Percentiles rank a stretch among this genome's conserved stretches.
Evolutionary conservation across 1,139 yeast species (phyloP).

Genomic region (Nakaseomyces kungkrabaensis): DNA sequence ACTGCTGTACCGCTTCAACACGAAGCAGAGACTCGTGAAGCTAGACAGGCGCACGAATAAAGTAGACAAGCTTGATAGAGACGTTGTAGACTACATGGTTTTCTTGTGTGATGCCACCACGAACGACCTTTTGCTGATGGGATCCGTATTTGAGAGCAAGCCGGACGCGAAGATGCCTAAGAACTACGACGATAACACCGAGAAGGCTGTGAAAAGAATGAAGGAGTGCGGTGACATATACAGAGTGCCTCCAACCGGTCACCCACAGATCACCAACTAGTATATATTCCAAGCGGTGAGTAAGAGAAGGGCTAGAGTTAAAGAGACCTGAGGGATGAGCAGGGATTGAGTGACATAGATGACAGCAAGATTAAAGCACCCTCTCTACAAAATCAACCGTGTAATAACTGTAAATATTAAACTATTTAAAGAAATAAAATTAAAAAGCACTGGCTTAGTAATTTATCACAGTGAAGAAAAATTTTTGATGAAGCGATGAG

Average conservation of each 20-base stretch:
- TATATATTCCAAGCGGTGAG: neutral
- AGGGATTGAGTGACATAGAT: too few relatives aligned
- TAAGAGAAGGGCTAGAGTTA: neutral
- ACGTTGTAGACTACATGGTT: slow-evolving; percentile 64
- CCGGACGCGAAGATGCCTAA: slow-evolving; percentile 34
- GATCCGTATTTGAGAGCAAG: slow-evolving; percentile 65
- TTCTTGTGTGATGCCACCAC: slow-evolving; percentile 67
- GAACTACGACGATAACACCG: slow-evolving; percentile 27
- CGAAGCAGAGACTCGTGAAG: slow-evolving; percentile 57
- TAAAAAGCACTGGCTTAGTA: neutral
- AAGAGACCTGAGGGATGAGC: too few relatives aligned
- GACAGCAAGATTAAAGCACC: too few relatives aligned
- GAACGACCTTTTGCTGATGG: slow-evolving; percentile 58
- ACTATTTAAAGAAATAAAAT: too few relatives aligned
- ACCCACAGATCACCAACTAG: slow-evolving; percentile 1
- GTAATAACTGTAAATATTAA: too few relatives aligned
- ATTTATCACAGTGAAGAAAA: neutral
- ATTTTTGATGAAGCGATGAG: neutral
- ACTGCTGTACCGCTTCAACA: slow-evolving; percentile 64
- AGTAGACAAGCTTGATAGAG: slow-evolving; percentile 41
- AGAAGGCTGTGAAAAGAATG: slow-evolving; percentile 37
- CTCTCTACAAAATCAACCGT: too few relatives aligned
- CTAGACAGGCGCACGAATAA: slow-evolving; percentile 39
- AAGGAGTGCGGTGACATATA: slow-evolving; percentile 43
- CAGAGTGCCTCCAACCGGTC: slow-evolving; percentile 30